phyloP scores from a whole-genome alignment of 1,284 basidiomycete genomes.

The Ceratobasidium sp. region DNA sequence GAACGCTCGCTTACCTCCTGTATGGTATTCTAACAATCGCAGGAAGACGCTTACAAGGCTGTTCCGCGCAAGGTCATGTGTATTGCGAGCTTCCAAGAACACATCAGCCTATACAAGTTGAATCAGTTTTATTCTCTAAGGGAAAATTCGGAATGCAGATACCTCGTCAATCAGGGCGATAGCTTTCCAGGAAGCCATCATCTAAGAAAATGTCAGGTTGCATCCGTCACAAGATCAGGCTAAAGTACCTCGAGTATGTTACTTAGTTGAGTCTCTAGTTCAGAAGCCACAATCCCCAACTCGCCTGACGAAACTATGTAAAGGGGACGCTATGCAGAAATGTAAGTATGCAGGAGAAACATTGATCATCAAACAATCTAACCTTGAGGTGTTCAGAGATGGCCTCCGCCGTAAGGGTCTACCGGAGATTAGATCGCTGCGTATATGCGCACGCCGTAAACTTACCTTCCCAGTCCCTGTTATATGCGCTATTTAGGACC shows the following conservation, averaged over 20 bases:
- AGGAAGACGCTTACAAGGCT: conserved; percentile 76
- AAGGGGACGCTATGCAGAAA: conserved; percentile 57
- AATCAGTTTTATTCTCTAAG: background rate
- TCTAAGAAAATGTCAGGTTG: conserved; percentile 51
- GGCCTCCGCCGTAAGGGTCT: conserved; percentile 43
- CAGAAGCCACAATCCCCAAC: conserved; percentile 65
- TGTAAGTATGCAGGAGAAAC: too few species aligned
- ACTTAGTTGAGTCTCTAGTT: conserved; percentile 62
- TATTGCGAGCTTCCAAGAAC: conserved; percentile 72
- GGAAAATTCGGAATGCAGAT: too few species aligned
- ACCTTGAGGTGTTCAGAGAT: conserved; percentile 44
- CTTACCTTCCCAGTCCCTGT: conserved; percentile 40
- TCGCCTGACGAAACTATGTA: conserved; percentile 72
- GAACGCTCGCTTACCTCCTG: conserved; percentile 57
- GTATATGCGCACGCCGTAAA: background rate
- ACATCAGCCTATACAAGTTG: conserved; percentile 60
- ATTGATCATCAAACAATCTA: background rate
- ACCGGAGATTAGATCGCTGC: background rate
- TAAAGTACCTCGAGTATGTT: conserved; percentile 59
- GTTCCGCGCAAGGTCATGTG: conserved; percentile 72
- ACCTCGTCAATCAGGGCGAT: conserved; percentile 72
- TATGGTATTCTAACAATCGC: conserved; percentile 73
- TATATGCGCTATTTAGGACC: background rate
- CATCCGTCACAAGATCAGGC: too few species aligned
- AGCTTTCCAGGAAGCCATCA: conserved; percentile 72